phyloP scores from a whole-genome alignment of 805 yeast species.

The Zygoascus bituminiphila region DNA sequence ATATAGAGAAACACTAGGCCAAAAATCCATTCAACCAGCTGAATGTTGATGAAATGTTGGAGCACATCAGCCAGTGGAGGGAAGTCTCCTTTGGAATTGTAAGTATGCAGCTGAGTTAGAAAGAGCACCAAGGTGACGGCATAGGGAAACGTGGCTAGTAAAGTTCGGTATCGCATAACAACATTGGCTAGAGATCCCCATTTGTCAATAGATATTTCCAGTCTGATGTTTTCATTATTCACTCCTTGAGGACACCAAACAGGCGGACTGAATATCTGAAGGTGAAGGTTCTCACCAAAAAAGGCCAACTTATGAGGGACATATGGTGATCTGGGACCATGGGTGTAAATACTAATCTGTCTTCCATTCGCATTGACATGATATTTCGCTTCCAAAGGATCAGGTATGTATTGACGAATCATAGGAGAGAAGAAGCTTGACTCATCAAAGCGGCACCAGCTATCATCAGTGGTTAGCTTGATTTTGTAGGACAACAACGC shows the following conservation, averaged over 20 bases:
- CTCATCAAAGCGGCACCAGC: conserved; percentile 3
- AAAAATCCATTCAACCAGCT: background rate
- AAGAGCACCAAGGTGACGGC: conserved; percentile 46
- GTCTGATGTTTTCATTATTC: background rate
- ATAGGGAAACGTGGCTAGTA: conserved; percentile 62
- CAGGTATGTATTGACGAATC: conserved; percentile 12
- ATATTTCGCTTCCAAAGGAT: conserved; percentile 14
- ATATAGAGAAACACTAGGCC: conserved; percentile 17
- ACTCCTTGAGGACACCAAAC: background rate
- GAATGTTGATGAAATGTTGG: conserved; percentile 20
- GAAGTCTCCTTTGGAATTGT: conserved; percentile 32
- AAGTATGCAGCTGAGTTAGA: conserved; percentile 46
- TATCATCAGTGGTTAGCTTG: background rate
- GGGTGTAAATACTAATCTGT: conserved; percentile 6
- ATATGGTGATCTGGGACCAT: conserved; percentile 14
- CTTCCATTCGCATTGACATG: conserved; percentile 13
- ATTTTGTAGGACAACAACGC: conserved; percentile 1
- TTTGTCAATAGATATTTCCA: conserved; percentile 37
- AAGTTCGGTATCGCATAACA: conserved; percentile 68
- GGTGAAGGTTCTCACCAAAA: conserved; percentile 3
- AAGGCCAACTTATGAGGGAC: conserved; percentile 6
- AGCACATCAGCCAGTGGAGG: conserved; percentile 30
- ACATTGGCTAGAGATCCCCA: conserved; percentile 56
- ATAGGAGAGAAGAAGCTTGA: conserved; percentile 7
- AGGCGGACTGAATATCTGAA: conserved; percentile 12